Evolutionary conservation across 2,329 filamentous ascomycete genomes (phyloP), one percentile per base, ranked within the genome.

Genomic region (Esteya vermicola): DNA sequence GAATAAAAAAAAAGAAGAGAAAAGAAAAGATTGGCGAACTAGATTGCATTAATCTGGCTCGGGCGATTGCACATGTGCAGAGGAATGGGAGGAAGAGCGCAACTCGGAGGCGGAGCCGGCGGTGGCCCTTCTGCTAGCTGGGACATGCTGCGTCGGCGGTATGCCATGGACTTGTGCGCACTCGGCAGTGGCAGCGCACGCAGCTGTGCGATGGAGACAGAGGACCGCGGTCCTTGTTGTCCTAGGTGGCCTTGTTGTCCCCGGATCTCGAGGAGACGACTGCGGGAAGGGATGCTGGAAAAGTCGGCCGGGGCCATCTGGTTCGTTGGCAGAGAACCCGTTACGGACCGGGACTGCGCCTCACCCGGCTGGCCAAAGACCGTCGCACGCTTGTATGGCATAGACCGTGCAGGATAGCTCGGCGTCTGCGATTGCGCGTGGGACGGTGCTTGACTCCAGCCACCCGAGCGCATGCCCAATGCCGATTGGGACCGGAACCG

Each of bases 81-180:
- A 4, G 47, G 47, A 12, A 48, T 60, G 0, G 71, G 70, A 16
- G 71, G 71, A 19, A 75, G 58, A 13, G 70, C 69, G 46, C 64
- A 65, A 10, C 59, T 72, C 20, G 71, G 71, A 6, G 71, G 71
- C 7, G 71, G 71, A 13, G 61, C 66, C 14, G 64, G 69, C 2
- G 70, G 70, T 23, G 69, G 69, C 1, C 65, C 67, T 12, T 67
- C 62, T 1, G 55, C 56, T 28, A 72, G 55, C 21, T 70, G 65
- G 6, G 68, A 63, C 62, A 72, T 63, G 53, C 69, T 72, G 41
- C 63, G 60, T 32, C 36, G 36, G 5, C 36, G 20, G 14, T 28
- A 13, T 8, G 19, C 14, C 7, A 30, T 18, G 8, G 36, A 13
- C 26, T 37, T 38, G 6, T 25, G 36, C 10, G 36, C 20, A 5